Conservation (phyloP, 495 filamentous ascomycete genomes). For the Stereocaulon alpinum region DNA sequence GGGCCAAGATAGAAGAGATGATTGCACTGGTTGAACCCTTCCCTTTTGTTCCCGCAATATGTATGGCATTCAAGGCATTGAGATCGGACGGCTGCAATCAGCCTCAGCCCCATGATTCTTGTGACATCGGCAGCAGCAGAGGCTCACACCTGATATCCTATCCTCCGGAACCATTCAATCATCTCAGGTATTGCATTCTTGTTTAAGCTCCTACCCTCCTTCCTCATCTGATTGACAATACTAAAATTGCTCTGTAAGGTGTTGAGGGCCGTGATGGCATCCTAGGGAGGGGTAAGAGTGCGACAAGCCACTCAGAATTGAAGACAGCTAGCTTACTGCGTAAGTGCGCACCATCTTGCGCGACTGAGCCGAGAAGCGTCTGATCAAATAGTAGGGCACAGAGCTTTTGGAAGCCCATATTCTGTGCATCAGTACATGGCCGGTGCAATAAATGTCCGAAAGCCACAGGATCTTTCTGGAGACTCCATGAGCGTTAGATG, state of each 20-base stretch:
- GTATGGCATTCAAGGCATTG: conserved; percentile 61
- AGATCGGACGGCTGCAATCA: conserved; percentile 59
- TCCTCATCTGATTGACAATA: conserved; percentile 62
- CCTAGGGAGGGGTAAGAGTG: conserved; percentile 33
- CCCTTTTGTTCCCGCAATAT: conserved; percentile 88
- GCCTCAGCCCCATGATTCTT: conserved; percentile 1
- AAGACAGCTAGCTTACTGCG: conserved; percentile 4
- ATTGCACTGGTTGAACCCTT: conserved; percentile 78
- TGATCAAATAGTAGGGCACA: background rate
- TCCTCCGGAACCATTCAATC: conserved; percentile 59
- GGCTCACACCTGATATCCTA: conserved; percentile 64
- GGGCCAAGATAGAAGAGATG: conserved; percentile 47
- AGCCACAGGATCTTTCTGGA: background rate
- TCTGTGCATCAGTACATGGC: background rate
- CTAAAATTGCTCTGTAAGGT: conserved; percentile 79
- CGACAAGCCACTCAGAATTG: background rate
- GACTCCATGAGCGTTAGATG: background rate
- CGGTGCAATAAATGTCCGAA: background rate
- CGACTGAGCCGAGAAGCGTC: background rate
- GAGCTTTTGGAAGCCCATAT: background rate
- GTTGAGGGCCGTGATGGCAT: conserved; percentile 80
- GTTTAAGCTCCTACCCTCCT: conserved; percentile 58
- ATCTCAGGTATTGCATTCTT: conserved; percentile 62
- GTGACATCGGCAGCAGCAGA: background rate
- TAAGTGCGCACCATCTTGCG: conserved; percentile 17